Conservation (phyloP, 257 asterid species). For the Solanum corneliomulleri region DNA sequence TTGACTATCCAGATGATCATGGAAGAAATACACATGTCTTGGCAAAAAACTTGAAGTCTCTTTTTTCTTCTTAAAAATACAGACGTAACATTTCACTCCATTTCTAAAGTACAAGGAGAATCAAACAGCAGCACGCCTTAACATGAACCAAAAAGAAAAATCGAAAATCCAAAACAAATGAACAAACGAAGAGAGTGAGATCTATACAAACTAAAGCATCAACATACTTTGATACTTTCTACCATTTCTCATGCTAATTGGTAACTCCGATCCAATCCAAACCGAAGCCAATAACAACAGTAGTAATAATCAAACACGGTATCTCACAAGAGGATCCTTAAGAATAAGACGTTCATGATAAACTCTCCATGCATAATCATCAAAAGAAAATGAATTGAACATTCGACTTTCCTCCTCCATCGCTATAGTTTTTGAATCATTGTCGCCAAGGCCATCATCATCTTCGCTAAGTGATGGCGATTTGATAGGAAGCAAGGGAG, state of each 20-base stretch:
- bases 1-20: neutral
- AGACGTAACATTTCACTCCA: neutral
- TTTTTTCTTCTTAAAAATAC: neutral
- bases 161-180: neutral
- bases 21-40: neutral
- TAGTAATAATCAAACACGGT: conserved; percentile 15
- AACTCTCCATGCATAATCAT: conserved; percentile 69
- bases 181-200: neutral
- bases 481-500: conserved; percentile 26
- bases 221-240: neutral
- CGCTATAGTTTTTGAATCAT: neutral
- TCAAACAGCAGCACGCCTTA: neutral
- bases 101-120: neutral
- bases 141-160: neutral
- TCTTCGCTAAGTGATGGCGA: neutral
- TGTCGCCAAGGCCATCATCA: neutral
- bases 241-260: neutral
- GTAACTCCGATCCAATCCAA: neutral
- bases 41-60: neutral
- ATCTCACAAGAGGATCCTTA: conserved; percentile 49
- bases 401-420: conserved; percentile 6
- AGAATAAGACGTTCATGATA: conserved; percentile 42
- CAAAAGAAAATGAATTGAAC: conserved; percentile 42
- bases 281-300: neutral
- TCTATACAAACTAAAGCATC: neutral